These are phyloP conservation scores for Antrodiella citrinella DNA, from an alignment of 768 basidiomycete genomes.

Conservation along the genomic window DNA sequence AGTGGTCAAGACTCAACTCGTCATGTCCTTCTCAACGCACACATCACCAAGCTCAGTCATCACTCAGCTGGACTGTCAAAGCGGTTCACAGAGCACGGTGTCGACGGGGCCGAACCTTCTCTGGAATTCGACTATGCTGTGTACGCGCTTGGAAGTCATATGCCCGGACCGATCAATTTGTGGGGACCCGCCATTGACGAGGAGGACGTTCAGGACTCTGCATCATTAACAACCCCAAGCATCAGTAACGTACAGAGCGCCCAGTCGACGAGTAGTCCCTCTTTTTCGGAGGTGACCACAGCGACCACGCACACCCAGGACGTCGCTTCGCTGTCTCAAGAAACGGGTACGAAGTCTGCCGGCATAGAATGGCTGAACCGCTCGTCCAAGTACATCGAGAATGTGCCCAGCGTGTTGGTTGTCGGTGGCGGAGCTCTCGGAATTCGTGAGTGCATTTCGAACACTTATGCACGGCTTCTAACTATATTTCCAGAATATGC, in stretches of 20 bases:
- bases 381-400: constrained; percentile 41
- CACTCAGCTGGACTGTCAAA: constrained; percentile 37
- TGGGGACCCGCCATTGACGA: constrained; percentile 31
- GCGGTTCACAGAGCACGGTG: constrained; percentile 38
- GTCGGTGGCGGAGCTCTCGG: constrained; percentile 71
- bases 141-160: constrained; percentile 52
- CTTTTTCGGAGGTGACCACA: background rate
- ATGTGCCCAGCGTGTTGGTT: constrained; percentile 45
- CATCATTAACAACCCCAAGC: background rate
- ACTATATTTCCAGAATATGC: constrained; percentile 41
- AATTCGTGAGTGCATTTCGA: constrained; percentile 40
- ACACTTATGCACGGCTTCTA: background rate
- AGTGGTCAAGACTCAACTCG: constrained; percentile 1
- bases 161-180: constrained; percentile 46
- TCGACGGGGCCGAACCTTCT: constrained; percentile 19
- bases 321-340: background rate
- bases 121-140: constrained; percentile 50
- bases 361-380: constrained; percentile 42
- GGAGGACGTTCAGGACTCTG: background rate
- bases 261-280: background rate
- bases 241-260: background rate
- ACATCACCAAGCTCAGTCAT: constrained; percentile 31
- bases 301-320: background rate
- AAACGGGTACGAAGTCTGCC: constrained; percentile 36
- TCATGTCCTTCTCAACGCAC: constrained; percentile 36